A percentile compares a stretch with the other conserved stretches of the same genome.
These are phyloP conservation scores for Rhizomucor miehei DNA, from an alignment of 371 early-diverging fungal species.

Conservation along the genomic window DNA sequence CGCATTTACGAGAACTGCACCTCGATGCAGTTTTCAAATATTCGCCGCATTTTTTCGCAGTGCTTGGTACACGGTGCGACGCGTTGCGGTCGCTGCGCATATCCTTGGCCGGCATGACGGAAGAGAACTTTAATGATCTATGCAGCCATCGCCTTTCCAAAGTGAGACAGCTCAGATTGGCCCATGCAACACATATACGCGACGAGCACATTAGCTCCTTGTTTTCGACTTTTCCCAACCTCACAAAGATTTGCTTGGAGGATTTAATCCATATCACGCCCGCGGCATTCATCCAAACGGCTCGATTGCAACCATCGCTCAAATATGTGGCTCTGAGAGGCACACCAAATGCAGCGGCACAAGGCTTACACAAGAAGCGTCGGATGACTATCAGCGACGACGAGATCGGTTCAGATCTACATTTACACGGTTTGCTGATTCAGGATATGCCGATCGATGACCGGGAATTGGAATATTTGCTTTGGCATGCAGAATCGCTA, in stretches of 20 bases:
- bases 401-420: not conserved
- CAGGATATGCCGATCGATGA: not conserved
- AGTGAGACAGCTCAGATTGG: conserved; percentile 1
- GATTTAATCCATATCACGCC: not conserved
- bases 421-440: not conserved
- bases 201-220: not conserved
- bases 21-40: conserved; percentile 24
- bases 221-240: not conserved
- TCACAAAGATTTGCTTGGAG: conserved; percentile 1
- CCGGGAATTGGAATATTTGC: not conserved
- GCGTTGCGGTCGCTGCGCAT: not conserved
- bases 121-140: not conserved
- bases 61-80: not conserved
- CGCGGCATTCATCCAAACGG: not conserved
- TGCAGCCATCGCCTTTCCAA: not conserved
- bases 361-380: not conserved
- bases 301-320: not conserved
- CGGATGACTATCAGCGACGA: not conserved
- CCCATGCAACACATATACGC: not conserved
- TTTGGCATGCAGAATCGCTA: not conserved
- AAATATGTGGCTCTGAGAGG: not conserved
- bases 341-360: not conserved
- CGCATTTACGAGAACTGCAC: conserved; percentile 13
- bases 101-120: not conserved
- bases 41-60: not conserved